Percentiles rank a stretch among this genome's conserved stretches.
phyloP scores from a whole-genome alignment of 2,329 filamentous ascomycete species.

The Decorospora gaudefroyi region DNA sequence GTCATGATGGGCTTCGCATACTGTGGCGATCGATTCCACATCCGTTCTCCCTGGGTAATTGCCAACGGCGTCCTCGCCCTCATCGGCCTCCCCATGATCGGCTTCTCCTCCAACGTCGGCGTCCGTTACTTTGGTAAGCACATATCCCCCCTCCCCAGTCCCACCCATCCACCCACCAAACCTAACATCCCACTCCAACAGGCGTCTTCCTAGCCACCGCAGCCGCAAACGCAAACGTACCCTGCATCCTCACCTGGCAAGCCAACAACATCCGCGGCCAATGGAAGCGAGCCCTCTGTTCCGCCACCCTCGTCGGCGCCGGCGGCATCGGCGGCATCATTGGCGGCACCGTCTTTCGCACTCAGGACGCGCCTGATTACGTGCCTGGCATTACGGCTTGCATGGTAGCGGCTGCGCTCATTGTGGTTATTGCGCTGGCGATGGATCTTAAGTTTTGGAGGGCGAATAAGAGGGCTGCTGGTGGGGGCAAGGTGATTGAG shows the following conservation, averaged over 20 bases:
- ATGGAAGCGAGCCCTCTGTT: slow-evolving; percentile 83
- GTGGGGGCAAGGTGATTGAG: slow-evolving; percentile 50
- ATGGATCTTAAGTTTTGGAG: slow-evolving; percentile 41
- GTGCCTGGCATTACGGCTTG: slow-evolving; percentile 45
- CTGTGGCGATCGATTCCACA: slow-evolving; percentile 66
- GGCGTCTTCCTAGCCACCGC: slow-evolving; percentile 73
- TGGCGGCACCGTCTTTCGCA: slow-evolving; percentile 70
- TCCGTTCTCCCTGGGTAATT: slow-evolving; percentile 68
- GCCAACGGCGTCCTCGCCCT: slow-evolving; percentile 68
- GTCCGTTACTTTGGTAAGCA: slow-evolving; percentile 63
- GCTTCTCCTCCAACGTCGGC: slow-evolving; percentile 62
- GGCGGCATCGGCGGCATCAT: slow-evolving; percentile 81
- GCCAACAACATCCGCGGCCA: slow-evolving; percentile 87
- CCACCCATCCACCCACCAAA: neutral
- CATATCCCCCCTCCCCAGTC: too few species aligned
- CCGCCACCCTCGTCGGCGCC: slow-evolving; percentile 73
- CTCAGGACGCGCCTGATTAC: slow-evolving; percentile 47
- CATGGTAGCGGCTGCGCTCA: slow-evolving; percentile 44
- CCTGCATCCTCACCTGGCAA: slow-evolving; percentile 75
- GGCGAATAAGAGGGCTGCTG: slow-evolving; percentile 47
- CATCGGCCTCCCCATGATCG: slow-evolving; percentile 72
- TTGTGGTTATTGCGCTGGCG: slow-evolving; percentile 40
- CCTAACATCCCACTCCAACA: neutral
- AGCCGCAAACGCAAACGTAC: slow-evolving; percentile 76
- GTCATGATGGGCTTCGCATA: slow-evolving; percentile 60